Evolutionary conservation across 768 basidiomycete species (phyloP).

Genomic region (Termitomyces sp.): DNA sequence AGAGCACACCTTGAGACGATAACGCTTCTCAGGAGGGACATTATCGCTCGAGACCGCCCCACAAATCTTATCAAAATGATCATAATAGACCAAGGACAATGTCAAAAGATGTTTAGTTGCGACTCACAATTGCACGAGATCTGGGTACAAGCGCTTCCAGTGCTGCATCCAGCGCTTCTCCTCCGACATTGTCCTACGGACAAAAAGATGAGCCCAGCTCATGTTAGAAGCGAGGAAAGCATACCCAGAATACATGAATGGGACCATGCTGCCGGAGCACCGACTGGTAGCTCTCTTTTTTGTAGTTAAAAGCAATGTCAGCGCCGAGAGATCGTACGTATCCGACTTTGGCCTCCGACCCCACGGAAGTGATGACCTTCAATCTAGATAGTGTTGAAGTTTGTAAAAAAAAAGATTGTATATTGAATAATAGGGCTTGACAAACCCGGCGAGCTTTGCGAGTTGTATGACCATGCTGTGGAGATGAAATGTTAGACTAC

Average conservation of each 20-base stretch:
- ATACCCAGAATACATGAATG: slow-evolving; percentile 38
- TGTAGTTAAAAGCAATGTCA: slow-evolving; percentile 63
- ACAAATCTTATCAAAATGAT: neutral
- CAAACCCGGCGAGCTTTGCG: slow-evolving; percentile 29
- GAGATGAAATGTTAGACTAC: neutral
- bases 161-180: slow-evolving; percentile 31
- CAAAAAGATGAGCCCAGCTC: neutral
- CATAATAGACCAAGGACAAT: too few species aligned
- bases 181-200: slow-evolving; percentile 40
- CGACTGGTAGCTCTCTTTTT: slow-evolving; percentile 38
- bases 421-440: neutral
- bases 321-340: slow-evolving; percentile 47
- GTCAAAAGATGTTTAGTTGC: neutral
- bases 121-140: slow-evolving; percentile 37
- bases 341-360: slow-evolving; percentile 55
- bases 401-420: neutral
- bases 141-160: slow-evolving; percentile 28
- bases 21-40: slow-evolving; percentile 3
- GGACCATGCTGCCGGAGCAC: slow-evolving; percentile 46
- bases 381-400: neutral
- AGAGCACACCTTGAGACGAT: slow-evolving; percentile 9
- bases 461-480: slow-evolving; percentile 29
- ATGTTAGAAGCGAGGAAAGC: neutral
- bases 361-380: slow-evolving; percentile 61
- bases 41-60: neutral